Evolutionary conservation across 2,329 filamentous ascomycete species (phyloP).

Genomic region (Bipolaris gigantea): DNA sequence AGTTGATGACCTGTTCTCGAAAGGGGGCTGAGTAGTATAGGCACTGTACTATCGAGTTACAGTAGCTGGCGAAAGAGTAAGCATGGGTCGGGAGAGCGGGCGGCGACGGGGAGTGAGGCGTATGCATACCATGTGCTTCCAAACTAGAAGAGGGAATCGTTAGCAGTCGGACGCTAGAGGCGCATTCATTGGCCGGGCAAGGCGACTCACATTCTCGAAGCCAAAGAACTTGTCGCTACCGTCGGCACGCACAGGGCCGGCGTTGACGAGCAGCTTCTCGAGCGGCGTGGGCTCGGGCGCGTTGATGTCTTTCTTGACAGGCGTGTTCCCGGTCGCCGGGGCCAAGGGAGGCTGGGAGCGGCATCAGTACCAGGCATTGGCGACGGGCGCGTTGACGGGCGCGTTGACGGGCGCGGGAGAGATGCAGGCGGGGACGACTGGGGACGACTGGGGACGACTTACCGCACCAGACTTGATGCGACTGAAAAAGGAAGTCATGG

Average conservation of each 20-base stretch:
- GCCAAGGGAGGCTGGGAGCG: constrained; percentile 50
- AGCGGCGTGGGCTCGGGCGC: constrained; percentile 60
- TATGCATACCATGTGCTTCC: constrained; percentile 87
- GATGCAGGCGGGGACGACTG: constrained; percentile 28
- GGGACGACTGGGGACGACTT: constrained; percentile 39
- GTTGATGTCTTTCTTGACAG: constrained; percentile 63
- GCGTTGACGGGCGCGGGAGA: constrained; percentile 1
- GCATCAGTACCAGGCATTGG: constrained; percentile 29
- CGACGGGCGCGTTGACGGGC: background rate
- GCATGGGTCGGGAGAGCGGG: constrained; percentile 10
- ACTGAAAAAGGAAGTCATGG: constrained; percentile 59
- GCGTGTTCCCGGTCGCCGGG: constrained; percentile 50
- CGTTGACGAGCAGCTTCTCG: constrained; percentile 80
- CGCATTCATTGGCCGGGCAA: constrained; percentile 8
- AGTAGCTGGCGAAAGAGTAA: constrained; percentile 67
- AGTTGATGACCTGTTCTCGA: constrained; percentile 90
- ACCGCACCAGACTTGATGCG: constrained; percentile 56
- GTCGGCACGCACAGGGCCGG: constrained; percentile 78
- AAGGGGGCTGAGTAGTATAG: constrained; percentile 95
- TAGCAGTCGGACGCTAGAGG: constrained; percentile 21
- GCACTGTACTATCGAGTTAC: constrained; percentile 96
- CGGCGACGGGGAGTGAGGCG: background rate
- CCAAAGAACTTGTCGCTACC: constrained; percentile 98
- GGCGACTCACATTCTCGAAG: constrained; percentile 83
- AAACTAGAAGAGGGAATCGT: constrained; percentile 62